Conservation (phyloP, 2,329 filamentous ascomycete genomes). For the Sphaerulina musiva region DNA sequence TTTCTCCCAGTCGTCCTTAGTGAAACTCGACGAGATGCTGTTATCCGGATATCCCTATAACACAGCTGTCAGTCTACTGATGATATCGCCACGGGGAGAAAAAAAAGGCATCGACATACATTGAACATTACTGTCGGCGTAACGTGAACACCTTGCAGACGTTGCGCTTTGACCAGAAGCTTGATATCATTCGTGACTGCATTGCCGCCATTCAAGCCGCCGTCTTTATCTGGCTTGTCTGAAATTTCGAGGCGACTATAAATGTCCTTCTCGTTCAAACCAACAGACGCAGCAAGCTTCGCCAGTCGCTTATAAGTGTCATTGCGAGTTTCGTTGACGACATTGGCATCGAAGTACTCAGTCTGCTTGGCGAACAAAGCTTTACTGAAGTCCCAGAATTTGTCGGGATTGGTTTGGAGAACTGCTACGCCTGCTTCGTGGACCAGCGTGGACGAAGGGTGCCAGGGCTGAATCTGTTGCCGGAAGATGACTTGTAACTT, state of each 20-base stretch:
- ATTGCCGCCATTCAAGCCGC: constrained; percentile 71
- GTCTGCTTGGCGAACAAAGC: constrained; percentile 63
- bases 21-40: constrained; percentile 73
- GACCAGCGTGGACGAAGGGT: constrained; percentile 63
- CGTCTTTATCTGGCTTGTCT: constrained; percentile 60
- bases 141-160: constrained; percentile 78
- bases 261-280: constrained; percentile 63
- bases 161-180: constrained; percentile 44
- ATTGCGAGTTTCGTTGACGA: constrained; percentile 80
- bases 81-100: neutral
- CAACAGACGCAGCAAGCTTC: constrained; percentile 62
- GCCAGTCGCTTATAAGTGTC: constrained; percentile 74
- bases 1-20: constrained; percentile 72
- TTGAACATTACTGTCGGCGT: constrained; percentile 87
- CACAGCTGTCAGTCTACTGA: constrained; percentile 14
- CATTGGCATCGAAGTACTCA: constrained; percentile 75
- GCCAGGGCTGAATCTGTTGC: constrained; percentile 63
- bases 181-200: constrained; percentile 79
- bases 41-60: constrained; percentile 61
- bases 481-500: constrained; percentile 74
- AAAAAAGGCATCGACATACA: constrained; percentile 35
- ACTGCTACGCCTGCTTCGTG: constrained; percentile 84
- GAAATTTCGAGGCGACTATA: constrained; percentile 62
- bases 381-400: constrained; percentile 74
- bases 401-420: constrained; percentile 56